phyloP scores from a whole-genome alignment of 2,329 filamentous ascomycete genomes.

The Sphaerulina populicola region DNA sequence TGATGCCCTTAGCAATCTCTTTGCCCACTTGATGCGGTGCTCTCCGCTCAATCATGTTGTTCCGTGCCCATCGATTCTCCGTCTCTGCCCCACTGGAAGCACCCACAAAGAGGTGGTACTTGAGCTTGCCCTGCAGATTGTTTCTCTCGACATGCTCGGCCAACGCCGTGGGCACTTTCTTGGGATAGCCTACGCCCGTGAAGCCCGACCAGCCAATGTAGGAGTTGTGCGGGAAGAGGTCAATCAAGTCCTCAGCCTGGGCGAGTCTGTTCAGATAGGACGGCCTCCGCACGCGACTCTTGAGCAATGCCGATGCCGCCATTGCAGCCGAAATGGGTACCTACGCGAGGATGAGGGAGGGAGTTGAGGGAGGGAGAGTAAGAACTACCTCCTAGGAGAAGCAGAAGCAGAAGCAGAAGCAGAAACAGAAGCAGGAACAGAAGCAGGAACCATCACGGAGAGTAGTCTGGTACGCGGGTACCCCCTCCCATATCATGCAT shows the following conservation, averaged over 20 bases:
- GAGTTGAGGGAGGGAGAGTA: neutral
- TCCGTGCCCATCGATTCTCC: conserved; percentile 79
- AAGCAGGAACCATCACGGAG: too few species aligned
- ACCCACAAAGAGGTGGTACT: conserved; percentile 80
- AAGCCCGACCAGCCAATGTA: conserved; percentile 90
- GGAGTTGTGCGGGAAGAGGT: conserved; percentile 73
- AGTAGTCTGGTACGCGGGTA: neutral
- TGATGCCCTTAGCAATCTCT: conserved; percentile 82
- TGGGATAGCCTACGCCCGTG: conserved; percentile 60
- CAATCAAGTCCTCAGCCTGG: conserved; percentile 68
- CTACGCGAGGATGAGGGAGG: neutral
- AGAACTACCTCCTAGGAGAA: too few species aligned
- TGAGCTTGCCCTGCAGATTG: conserved; percentile 70
- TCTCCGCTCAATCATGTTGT: conserved; percentile 84
- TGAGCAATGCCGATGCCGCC: conserved; percentile 54
- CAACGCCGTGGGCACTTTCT: conserved; percentile 72
- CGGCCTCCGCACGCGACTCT: conserved; percentile 64
- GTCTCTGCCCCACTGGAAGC: conserved; percentile 86
- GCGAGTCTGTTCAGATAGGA: conserved; percentile 73
- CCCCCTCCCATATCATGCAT: neutral
- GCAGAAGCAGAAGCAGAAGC: neutral
- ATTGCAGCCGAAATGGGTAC: conserved; percentile 8
- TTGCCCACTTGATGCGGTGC: conserved; percentile 85
- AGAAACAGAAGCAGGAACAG: neutral
- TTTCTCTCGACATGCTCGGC: conserved; percentile 88